These are phyloP conservation scores for Psilocybe cyanescens DNA, from an alignment of 768 basidiomycete genomes.

Conservation along the genomic window DNA sequence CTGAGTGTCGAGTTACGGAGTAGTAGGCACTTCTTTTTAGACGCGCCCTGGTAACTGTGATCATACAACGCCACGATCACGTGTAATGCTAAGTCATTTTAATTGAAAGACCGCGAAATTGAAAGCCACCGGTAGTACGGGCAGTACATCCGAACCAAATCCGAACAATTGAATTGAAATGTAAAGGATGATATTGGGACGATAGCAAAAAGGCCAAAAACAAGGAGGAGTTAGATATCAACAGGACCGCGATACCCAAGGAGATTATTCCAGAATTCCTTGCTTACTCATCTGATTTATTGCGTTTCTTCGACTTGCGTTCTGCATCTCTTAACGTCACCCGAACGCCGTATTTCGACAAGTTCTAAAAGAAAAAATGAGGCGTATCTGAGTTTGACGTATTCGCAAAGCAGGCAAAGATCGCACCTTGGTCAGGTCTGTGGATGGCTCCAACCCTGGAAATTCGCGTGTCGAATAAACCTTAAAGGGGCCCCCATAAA, in stretches of 20 bases:
- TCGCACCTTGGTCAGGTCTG: constrained; percentile 67
- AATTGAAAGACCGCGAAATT: neutral
- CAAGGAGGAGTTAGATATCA: neutral
- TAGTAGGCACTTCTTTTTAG: neutral
- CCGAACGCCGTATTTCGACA: constrained; percentile 44
- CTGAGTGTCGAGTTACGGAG: too few species aligned
- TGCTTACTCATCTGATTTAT: constrained; percentile 12
- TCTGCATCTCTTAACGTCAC: constrained; percentile 45
- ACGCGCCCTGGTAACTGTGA: too few species aligned
- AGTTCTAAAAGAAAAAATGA: constrained; percentile 23
- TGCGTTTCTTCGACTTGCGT: constrained; percentile 40
- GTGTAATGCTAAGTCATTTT: neutral
- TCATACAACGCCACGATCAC: neutral
- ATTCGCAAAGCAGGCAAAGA: neutral
- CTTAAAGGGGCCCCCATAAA: constrained; percentile 66
- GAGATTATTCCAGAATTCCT: neutral
- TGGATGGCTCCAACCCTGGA: constrained; percentile 70
- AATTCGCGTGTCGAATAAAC: constrained; percentile 79
- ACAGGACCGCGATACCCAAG: neutral
- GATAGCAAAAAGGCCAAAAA: neutral
- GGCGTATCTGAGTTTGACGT: neutral
- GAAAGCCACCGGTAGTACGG: neutral
- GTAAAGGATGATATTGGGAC: neutral
- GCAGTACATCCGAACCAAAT: neutral
- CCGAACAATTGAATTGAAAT: neutral